Conservation (phyloP, 306 rosid species). For the Morella rubra region DNA sequence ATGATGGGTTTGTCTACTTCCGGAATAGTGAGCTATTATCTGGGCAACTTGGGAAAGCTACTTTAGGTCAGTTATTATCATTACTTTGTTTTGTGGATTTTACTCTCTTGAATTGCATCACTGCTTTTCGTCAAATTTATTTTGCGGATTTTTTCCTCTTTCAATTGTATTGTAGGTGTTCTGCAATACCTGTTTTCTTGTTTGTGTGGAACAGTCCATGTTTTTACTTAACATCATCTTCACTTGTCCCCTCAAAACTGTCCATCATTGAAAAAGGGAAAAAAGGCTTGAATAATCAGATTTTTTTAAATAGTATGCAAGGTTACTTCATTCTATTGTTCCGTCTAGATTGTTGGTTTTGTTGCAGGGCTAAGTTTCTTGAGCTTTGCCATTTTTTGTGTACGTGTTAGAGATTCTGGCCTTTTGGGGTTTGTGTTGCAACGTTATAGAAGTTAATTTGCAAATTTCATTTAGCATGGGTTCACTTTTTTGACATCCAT, state of each 20-base stretch:
- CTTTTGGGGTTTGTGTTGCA: background rate
- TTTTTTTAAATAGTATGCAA: background rate
- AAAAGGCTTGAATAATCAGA: background rate
- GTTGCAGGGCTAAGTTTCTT: background rate
- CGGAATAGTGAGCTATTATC: constrained; percentile 90
- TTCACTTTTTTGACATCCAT: background rate
- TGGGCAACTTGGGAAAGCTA: constrained; percentile 97
- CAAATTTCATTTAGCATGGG: background rate
- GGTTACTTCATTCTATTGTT: background rate
- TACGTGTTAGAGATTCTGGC: background rate
- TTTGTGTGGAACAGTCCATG: background rate
- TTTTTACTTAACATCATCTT: background rate
- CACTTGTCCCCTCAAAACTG: background rate
- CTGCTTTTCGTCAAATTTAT: background rate
- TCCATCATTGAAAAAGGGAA: background rate
- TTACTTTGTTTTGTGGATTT: background rate
- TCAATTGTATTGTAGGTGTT: background rate
- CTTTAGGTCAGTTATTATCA: constrained; percentile 66
- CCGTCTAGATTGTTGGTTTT: background rate
- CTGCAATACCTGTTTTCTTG: background rate
- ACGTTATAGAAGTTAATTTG: background rate
- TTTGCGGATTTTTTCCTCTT: background rate
- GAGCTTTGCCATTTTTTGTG: background rate
- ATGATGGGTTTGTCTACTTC: constrained; percentile 86
- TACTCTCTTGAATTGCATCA: background rate